phyloP scores from a whole-genome alignment of 768 basidiomycete genomes.

The Lentinula sp. region DNA sequence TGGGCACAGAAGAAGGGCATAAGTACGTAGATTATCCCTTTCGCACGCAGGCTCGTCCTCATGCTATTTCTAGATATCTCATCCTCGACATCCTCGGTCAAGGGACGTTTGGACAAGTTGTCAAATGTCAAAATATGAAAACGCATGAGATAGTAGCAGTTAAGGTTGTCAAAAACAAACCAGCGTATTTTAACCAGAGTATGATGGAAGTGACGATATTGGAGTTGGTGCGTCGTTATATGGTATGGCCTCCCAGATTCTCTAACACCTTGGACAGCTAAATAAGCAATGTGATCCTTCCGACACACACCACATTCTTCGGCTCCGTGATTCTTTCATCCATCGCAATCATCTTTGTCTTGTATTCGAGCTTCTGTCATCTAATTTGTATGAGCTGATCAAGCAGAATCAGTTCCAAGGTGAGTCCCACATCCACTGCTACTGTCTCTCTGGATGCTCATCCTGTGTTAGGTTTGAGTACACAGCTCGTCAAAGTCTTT shows the following conservation, averaged over 20 bases:
- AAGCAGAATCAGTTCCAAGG: conserved; percentile 99
- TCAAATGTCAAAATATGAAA: conserved; percentile 99
- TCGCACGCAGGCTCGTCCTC: conserved; percentile 7
- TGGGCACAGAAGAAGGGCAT: conserved; percentile 91
- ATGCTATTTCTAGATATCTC: conserved; percentile 59
- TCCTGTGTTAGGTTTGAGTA: conserved; percentile 48
- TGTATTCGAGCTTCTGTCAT: conserved; percentile 94
- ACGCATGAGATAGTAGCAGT: conserved; percentile 98
- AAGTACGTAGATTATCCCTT: conserved; percentile 53
- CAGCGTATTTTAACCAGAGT: conserved; percentile 98
- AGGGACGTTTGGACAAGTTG: conserved; percentile 98
- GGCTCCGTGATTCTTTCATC: conserved; percentile 93
- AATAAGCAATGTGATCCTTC: conserved; percentile 91
- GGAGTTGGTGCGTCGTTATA: conserved; percentile 72
- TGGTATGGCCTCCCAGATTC: background rate
- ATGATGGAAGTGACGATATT: conserved; percentile 99
- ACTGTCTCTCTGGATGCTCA: background rate
- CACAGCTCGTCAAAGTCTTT: conserved; percentile 97
- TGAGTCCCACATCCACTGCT: background rate
- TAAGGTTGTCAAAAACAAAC: conserved; percentile 99
- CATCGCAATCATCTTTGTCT: conserved; percentile 96
- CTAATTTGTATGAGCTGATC: conserved; percentile 98
- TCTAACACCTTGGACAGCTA: conserved; percentile 43
- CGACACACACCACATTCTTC: conserved; percentile 95
- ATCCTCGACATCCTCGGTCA: conserved; percentile 98